Evolutionary conservation across 2,329 filamentous ascomycete genomes (phyloP).

Genomic region (Pseudocercospora musae): DNA sequence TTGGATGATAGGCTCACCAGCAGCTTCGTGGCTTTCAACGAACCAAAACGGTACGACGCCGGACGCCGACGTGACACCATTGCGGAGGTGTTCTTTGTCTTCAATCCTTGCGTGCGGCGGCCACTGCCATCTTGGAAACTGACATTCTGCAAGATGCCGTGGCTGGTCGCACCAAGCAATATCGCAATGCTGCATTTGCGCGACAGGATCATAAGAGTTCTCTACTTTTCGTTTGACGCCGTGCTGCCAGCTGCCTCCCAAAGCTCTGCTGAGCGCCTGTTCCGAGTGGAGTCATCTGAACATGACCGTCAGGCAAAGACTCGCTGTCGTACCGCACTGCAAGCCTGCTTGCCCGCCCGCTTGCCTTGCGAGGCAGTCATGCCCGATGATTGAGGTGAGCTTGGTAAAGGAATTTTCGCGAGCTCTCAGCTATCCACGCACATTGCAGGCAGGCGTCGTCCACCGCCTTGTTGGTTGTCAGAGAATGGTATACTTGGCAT

Average conservation of each 20-base stretch:
- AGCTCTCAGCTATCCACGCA: slow-evolving; percentile 13
- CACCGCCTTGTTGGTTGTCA: slow-evolving; percentile 12
- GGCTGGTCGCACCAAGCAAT: slow-evolving; percentile 9
- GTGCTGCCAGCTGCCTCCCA: slow-evolving; percentile 5
- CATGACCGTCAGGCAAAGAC: slow-evolving; percentile 1
- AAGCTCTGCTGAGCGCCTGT: slow-evolving; percentile 2
- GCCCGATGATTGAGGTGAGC: not conserved
- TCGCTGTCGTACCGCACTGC: slow-evolving; percentile 7
- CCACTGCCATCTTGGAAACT: not conserved
- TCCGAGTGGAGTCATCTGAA: not conserved
- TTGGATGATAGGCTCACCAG: slow-evolving; percentile 1
- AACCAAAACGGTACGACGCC: not conserved
- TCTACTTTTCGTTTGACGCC: slow-evolving; percentile 3
- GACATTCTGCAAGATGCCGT: slow-evolving; percentile 14
- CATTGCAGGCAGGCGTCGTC: slow-evolving; percentile 8
- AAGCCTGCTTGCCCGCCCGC: no score
- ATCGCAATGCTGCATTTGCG: slow-evolving; percentile 9
- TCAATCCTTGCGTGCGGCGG: slow-evolving; percentile 8
- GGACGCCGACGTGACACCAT: slow-evolving; percentile 4
- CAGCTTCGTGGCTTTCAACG: slow-evolving; percentile 1
- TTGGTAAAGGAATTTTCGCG: slow-evolving; percentile 10
- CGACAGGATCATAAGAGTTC: slow-evolving; percentile 5
- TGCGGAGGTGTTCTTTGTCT: slow-evolving; percentile 8
- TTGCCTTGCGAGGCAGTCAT: not conserved
- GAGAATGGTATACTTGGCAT: slow-evolving; percentile 17